Evolutionary conservation across 1,284 basidiomycete species (phyloP).

Genomic region (Ceratobasidium sp.): DNA sequence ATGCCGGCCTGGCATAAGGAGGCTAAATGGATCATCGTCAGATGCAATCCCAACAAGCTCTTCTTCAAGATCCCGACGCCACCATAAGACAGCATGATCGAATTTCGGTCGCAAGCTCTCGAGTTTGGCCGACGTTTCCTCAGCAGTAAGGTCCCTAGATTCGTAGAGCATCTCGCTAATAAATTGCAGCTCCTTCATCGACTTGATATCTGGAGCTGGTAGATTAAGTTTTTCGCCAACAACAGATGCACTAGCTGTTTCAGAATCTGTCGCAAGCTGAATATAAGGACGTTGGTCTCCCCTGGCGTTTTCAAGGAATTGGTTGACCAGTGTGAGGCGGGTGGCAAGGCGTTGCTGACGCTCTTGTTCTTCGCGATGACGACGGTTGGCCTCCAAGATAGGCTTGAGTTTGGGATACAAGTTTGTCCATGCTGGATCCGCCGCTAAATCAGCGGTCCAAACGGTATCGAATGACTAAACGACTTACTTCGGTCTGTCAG

Average conservation of each 20-base stretch:
- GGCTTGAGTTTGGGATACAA: conserved; percentile 15
- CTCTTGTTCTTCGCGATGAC: not conserved
- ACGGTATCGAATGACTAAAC: not conserved
- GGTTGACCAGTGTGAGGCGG: not conserved
- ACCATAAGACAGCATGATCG: not conserved
- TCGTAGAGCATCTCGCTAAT: not conserved
- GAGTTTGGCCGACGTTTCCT: not conserved
- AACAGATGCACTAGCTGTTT: not conserved
- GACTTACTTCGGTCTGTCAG: conserved; percentile 25
- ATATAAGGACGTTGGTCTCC: not conserved
- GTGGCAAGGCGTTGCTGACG: not conserved
- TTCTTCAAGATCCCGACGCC: not conserved
- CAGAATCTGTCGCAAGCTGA: not conserved
- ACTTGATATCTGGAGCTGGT: not conserved
- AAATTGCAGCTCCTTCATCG: not conserved
- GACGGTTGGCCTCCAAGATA: not conserved
- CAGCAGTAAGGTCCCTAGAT: not conserved
- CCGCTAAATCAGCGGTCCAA: not conserved
- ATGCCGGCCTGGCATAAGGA: not conserved
- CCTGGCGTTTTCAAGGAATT: not conserved
- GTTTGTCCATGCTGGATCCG: conserved; percentile 6
- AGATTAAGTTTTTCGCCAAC: not conserved
- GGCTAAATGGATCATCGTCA: not conserved
- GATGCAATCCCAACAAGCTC: not conserved
- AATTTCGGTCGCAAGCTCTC: not conserved